These are phyloP conservation scores for Penicillium sp. DNA, from an alignment of 2,329 filamentous ascomycete species.

Conservation along the genomic window DNA sequence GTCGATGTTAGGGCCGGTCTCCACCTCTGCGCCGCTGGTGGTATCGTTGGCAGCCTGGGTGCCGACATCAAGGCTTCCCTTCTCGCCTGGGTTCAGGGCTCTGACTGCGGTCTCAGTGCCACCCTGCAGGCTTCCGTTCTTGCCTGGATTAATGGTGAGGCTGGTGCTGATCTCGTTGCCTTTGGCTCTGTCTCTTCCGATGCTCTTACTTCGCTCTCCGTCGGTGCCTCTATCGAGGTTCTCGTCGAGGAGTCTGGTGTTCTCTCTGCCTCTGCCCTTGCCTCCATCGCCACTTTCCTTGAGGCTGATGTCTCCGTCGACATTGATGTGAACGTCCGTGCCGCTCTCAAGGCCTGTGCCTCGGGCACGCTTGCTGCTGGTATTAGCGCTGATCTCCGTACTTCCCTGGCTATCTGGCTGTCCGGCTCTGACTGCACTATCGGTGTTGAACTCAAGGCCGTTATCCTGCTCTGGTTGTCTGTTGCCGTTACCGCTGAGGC, in stretches of 20 bases:
- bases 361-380: slow-evolving; percentile 30
- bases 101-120: slow-evolving; percentile 28
- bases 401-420: slow-evolving; percentile 35
- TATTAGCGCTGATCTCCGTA: slow-evolving; percentile 30
- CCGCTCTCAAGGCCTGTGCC: slow-evolving; percentile 30
- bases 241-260: slow-evolving; percentile 32
- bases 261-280: slow-evolving; percentile 29
- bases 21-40: slow-evolving; percentile 35
- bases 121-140: slow-evolving; percentile 32
- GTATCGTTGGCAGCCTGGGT: slow-evolving; percentile 30
- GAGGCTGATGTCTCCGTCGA: slow-evolving; percentile 25
- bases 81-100: slow-evolving; percentile 29
- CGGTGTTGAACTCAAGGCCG: slow-evolving; percentile 38
- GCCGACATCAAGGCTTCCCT: slow-evolving; percentile 35
- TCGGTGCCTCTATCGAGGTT: slow-evolving; percentile 33
- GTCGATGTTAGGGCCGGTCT: slow-evolving; percentile 35
- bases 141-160: slow-evolving; percentile 34
- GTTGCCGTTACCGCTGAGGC: slow-evolving; percentile 29
- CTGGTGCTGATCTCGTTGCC: slow-evolving; percentile 28
- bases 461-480: slow-evolving; percentile 39
- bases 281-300: slow-evolving; percentile 36
- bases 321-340: slow-evolving; percentile 31
- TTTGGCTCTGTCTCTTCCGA: slow-evolving; percentile 28
- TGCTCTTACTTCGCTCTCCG: slow-evolving; percentile 33
- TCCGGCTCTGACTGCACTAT: slow-evolving; percentile 32